Percentiles rank a stretch among this genome's conserved stretches.
Evolutionary conservation across 1,284 basidiomycete genomes (phyloP).

Genomic region (Retiboletus fuscus): DNA sequence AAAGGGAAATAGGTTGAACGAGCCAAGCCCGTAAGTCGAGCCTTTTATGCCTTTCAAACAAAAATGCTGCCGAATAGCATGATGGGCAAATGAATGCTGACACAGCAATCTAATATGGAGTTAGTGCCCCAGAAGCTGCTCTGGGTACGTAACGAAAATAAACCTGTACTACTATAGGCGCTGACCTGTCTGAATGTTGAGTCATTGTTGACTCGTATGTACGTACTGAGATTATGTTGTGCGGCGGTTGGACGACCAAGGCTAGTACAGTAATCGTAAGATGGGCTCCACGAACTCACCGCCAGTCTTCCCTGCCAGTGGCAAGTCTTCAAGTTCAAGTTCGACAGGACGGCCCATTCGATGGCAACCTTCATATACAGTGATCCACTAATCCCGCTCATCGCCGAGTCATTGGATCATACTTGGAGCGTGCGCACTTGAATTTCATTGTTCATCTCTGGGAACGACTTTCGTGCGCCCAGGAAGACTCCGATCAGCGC

Average conservation of each 20-base stretch:
- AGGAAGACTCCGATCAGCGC: too few relatives aligned
- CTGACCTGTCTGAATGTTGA: neutral
- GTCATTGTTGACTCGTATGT: neutral
- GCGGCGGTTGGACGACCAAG: neutral
- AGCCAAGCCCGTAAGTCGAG: neutral
- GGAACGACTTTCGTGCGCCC: too few relatives aligned
- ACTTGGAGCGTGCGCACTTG: too few relatives aligned
- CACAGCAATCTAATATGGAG: conserved; percentile 27
- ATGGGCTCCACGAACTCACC: too few relatives aligned
- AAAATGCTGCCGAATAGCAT: conserved; percentile 36
- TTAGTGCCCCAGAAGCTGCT: neutral
- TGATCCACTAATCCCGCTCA: too few relatives aligned
- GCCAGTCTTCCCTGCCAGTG: too few relatives aligned
- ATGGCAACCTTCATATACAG: too few relatives aligned
- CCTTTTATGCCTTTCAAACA: conserved; percentile 41
- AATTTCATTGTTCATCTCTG: too few relatives aligned
- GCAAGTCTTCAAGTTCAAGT: too few relatives aligned
- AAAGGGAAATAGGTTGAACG: neutral
- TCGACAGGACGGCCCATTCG: too few relatives aligned
- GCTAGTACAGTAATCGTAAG: too few relatives aligned
- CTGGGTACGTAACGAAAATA: conserved; percentile 11
- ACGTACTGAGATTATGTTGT: neutral
- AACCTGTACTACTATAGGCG: neutral
- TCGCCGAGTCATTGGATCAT: too few relatives aligned
- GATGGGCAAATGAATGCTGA: conserved; percentile 37